phyloP scores from a whole-genome alignment of 345 rosid species.

The sweet orange (Citrus sinensis) region DNA sequence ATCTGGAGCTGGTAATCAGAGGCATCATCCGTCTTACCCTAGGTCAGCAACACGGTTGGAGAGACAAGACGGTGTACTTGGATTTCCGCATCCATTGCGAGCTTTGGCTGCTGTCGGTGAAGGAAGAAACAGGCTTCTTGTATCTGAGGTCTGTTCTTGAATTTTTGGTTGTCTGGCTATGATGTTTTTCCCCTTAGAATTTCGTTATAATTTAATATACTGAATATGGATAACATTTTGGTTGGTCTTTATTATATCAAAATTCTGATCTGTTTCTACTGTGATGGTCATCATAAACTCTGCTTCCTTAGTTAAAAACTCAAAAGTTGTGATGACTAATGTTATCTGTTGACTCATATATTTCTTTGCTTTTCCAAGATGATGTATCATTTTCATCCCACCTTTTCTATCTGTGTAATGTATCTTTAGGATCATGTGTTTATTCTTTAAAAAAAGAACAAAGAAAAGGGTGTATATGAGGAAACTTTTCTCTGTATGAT shows the following conservation, averaged over 20 bases:
- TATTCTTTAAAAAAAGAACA: background rate
- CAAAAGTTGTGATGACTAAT: background rate
- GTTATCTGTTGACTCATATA: background rate
- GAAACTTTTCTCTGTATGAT: background rate
- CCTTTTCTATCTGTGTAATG: background rate
- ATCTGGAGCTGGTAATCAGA: constrained; percentile 47
- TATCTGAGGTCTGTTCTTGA: constrained; percentile 67
- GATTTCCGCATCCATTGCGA: constrained; percentile 53
- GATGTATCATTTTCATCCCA: background rate
- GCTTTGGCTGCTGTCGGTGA: constrained; percentile 54
- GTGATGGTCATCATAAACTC: background rate
- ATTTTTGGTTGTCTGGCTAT: background rate
- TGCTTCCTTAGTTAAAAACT: background rate
- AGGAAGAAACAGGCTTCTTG: constrained; percentile 67
- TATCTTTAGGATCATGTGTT: background rate
- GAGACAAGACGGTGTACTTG: constrained; percentile 54
- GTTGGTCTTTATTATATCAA: background rate
- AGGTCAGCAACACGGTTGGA: constrained; percentile 55
- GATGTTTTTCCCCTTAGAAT: constrained; percentile 5
- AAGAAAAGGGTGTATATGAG: background rate
- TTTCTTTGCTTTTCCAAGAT: background rate
- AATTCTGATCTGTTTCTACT: background rate
- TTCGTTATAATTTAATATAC: background rate
- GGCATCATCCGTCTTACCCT: constrained; percentile 42
- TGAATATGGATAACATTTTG: background rate